Base-by-base conservation (phyloP, 192 early-diverging fungal species). In the Mortierella alpina region DNA sequence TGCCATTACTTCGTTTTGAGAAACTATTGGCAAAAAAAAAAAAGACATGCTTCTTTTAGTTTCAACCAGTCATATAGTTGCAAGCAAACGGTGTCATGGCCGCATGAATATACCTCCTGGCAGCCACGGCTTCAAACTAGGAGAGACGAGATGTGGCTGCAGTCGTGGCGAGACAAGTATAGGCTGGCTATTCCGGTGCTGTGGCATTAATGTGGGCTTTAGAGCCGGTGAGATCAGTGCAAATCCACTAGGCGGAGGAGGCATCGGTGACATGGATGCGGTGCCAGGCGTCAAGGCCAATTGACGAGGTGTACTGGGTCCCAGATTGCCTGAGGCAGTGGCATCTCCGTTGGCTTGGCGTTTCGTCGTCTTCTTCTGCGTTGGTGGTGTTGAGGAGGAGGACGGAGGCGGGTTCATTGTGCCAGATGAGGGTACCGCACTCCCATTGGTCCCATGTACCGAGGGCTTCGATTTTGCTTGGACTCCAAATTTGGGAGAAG, bases 1-100 rank as follows among this genome's bases (percentile, higher is more conserved):
- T 48, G 79, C 83, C 70, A 81, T 81, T 0, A 66, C 78, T 42
- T 84, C 78, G 59, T 63, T 72, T 2, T 78, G 68, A 23, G 72
- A 56, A 44, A 82, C 78, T 79, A 70, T 73, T 8, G 52, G 20
- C 41, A 54, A 14, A 45, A 17, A 54, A 17, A 51, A 54, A 11
- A 54, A 70, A 53, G 47, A 53, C 10, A 15, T 44, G 23, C 20
- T 20, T 11, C 17, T 7, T 14, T 45, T 22, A 44, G 82, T 71
- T 53, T 42, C 20, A 50, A 41, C 2, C 13, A 15, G 15, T 50
- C 23, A 55, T 20, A 60, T 3, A 46, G 7, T 47, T 57, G 44
- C 41, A 55, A 18, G 55, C 68, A 13, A 40, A 44, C 17, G 31
- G 31, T 31, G 31, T 31, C 31, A 31, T 31, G 3, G 31, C 68